A percentile compares a stretch with the other conserved stretches of the same genome.
Conservation (phyloP, 208 protist species). For the Acanthamoeba healyi region DNA sequence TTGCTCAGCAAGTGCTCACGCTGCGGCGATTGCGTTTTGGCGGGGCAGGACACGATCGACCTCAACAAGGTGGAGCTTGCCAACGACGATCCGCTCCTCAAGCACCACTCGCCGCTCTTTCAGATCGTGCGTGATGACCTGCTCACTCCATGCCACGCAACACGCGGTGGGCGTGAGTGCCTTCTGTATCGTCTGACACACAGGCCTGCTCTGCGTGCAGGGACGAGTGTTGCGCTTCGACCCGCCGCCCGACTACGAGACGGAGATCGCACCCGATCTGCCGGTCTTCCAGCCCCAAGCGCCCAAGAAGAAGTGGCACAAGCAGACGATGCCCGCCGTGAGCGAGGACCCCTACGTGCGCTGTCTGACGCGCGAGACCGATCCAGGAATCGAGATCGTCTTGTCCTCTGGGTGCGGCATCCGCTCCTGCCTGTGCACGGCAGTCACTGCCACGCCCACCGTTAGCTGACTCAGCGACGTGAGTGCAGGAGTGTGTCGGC, state of each 20-base stretch:
- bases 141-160: too few species aligned
- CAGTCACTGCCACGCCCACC: too few species aligned
- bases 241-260: neutral
- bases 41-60: slow-evolving; percentile 3
- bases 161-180: too few species aligned
- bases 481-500: slow-evolving; percentile 28
- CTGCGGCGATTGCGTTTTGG: neutral
- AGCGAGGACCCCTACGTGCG: slow-evolving; percentile 55
- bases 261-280: slow-evolving; percentile 4
- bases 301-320: slow-evolving; percentile 13
- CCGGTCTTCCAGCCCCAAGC: slow-evolving; percentile 24
- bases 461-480: neutral
- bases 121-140: slow-evolving; percentile 42
- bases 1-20: too few species aligned
- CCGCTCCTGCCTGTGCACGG: neutral
- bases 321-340: slow-evolving; percentile 23
- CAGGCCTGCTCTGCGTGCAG: neutral
- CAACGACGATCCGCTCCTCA: neutral
- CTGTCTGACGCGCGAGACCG: neutral
- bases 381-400: slow-evolving; percentile 3
- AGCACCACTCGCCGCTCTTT: slow-evolving; percentile 19
- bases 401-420: slow-evolving; percentile 7
- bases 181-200: neutral
- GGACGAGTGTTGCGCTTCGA: slow-evolving; percentile 22
- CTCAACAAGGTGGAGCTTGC: slow-evolving; percentile 18